Base-by-base conservation (phyloP, 169 alveolate species). In the Eimeria falciformis region DNA sequence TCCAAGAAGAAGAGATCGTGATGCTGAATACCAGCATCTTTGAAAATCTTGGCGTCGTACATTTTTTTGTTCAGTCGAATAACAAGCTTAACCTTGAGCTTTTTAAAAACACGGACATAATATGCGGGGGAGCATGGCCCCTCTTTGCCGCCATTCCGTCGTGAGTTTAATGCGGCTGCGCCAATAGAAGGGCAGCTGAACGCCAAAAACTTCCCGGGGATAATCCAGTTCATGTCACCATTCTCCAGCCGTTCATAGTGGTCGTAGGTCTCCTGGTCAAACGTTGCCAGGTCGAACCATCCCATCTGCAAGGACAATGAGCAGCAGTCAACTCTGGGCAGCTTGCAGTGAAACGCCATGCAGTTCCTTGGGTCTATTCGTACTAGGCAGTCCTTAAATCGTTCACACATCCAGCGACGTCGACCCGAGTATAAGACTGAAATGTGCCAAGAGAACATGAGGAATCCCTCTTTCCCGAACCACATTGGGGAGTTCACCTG, bases 171-270 rank as follows among this genome's bases (percentile, higher is more conserved):
- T 17, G 71, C 46, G 17, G 78, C 75, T 4, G 68, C 82, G 17
- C 95, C 84, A 12, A 95, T 92, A 18, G 97, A 91, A 18, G 99
- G 99, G 37, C 98, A 97, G 43, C 97, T 94, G 92, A 98, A 98
- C 14, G 99, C 99, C 25, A 98, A 78, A 88, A 98, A 96, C 91
- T 97, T 98, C n/a, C 95, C 95, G 3, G 99, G 99, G 47, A 98
- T 96, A 23, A 98, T 95, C 98, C 99, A 97, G 87, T 97, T 97
- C 93, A 97, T 91, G 92, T 98, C 99, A 12, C 95, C 92, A 78
- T 93, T 97, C 81, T 97, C 98, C 33, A 98, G 98, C 55, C 96
- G 96, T 82, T 96, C 98, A 91, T 97, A 97, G 91, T 95, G 95
- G 91, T 97, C 98, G 90, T 98, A 98, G 69, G 95, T 97, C 82